These are phyloP conservation scores for Fusarium sp. DNA, from an alignment of 2,329 filamentous ascomycete species.

Conservation along the genomic window DNA sequence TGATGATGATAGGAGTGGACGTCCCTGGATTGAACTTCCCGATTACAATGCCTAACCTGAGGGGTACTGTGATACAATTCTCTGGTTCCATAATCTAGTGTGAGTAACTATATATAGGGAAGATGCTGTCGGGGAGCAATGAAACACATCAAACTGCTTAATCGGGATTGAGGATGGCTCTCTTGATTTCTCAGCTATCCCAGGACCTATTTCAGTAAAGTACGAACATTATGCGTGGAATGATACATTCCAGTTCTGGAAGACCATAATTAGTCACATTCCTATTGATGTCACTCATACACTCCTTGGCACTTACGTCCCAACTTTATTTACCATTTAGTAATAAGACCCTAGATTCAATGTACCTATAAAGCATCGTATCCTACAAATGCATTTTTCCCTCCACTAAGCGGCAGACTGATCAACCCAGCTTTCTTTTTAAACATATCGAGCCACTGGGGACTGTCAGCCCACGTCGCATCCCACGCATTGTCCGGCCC, in stretches of 20 bases:
- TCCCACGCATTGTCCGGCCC: neutral
- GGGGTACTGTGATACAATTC: neutral
- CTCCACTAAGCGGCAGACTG: neutral
- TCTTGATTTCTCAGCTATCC: neutral
- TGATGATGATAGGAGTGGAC: neutral
- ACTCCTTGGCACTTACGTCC: too few relatives aligned
- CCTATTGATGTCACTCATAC: too few relatives aligned
- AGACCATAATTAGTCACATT: too few relatives aligned
- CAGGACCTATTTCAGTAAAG: neutral
- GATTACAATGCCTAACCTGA: neutral
- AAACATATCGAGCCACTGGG: conserved; percentile 9
- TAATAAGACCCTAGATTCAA: too few relatives aligned
- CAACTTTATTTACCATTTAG: too few relatives aligned
- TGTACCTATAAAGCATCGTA: neutral
- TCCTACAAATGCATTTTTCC: conserved; percentile 1
- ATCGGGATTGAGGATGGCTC: neutral
- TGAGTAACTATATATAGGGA: neutral
- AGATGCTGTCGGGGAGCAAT: neutral
- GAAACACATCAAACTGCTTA: neutral
- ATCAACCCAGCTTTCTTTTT: conserved; percentile 1
- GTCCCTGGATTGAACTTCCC: neutral
- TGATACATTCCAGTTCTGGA: too few relatives aligned
- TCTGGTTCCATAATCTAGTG: neutral
- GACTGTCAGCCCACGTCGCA: neutral
- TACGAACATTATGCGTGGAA: too few relatives aligned